These are phyloP conservation scores for Melastoma malabathricum DNA, from an alignment of 345 rosid species.

Conservation along the genomic window DNA sequence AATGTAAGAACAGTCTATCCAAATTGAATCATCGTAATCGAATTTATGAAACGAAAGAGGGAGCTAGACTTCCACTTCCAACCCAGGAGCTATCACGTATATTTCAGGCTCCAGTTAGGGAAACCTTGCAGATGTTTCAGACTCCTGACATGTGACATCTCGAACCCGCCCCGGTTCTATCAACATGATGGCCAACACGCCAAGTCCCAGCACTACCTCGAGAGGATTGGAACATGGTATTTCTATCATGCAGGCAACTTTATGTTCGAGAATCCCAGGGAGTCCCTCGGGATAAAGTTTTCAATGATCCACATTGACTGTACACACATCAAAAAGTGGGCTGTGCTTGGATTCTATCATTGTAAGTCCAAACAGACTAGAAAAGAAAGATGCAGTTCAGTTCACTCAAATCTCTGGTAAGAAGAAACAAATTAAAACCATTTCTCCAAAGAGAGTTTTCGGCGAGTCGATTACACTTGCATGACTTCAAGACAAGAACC, in stretches of 20 bases:
- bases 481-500: constrained; percentile 16
- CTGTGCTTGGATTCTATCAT: constrained; percentile 20
- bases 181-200: constrained; percentile 15
- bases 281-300: constrained; percentile 12
- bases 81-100: constrained; percentile 18
- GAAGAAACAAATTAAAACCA: constrained; percentile 4
- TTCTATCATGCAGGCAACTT: constrained; percentile 21
- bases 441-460: constrained; percentile 13
- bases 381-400: too few relatives aligned
- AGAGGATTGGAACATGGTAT: constrained; percentile 17
- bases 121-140: constrained; percentile 14
- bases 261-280: constrained; percentile 5
- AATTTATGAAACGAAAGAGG: constrained; percentile 6
- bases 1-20: too few relatives aligned
- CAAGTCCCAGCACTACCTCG: constrained; percentile 14
- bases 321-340: constrained; percentile 27
- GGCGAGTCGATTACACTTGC: constrained; percentile 51
- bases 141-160: constrained; percentile 10
- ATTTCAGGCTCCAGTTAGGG: constrained; percentile 26
- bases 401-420: not conserved
- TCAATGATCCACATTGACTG: constrained; percentile 34
- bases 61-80: constrained; percentile 22
- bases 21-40: not conserved
- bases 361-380: constrained; percentile 9
- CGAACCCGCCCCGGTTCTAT: constrained; percentile 23